These are phyloP conservation scores for Pseudomicrostroma phylloplanum DNA, from an alignment of 1,284 basidiomycete species.

Conservation along the genomic window DNA sequence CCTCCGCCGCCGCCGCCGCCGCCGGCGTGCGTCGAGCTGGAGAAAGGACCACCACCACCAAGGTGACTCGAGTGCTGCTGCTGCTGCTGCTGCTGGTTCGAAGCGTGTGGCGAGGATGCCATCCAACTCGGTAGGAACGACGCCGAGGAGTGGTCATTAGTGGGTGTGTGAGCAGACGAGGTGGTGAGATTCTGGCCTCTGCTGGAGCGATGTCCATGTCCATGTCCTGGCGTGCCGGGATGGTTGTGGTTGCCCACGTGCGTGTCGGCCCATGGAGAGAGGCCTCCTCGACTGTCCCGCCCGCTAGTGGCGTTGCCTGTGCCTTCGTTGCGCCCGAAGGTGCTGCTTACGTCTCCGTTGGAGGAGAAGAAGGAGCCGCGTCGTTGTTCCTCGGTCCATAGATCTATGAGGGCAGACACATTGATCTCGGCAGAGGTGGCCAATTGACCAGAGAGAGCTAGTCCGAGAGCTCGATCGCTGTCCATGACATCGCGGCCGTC, in stretches of 20 bases:
- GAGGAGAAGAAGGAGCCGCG: not conserved
- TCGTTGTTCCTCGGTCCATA: constrained; percentile 3
- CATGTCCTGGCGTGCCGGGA: not conserved
- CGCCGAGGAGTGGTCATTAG: no score
- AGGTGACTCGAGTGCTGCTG: not conserved
- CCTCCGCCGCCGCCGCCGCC: not conserved
- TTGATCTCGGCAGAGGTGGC: constrained; percentile 4
- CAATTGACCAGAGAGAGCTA: constrained; percentile 3
- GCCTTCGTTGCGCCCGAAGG: not conserved
- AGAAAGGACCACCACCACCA: no score
- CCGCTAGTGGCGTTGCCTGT: not conserved
- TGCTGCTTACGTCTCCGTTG: not conserved
- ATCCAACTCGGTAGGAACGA: no score
- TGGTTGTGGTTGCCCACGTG: not conserved
- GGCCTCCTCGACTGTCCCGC: not conserved
- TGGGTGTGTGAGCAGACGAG: not conserved
- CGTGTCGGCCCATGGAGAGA: not conserved
- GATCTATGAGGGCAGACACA: not conserved
- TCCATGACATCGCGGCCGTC: not conserved
- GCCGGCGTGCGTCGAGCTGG: not conserved
- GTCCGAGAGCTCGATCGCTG: not conserved
- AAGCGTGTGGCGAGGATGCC: not conserved
- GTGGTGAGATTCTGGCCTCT: not conserved
- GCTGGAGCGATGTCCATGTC: not conserved
- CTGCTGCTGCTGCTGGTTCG: not conserved